Conservation (phyloP, 1,284 basidiomycete genomes). For the Heliocybe sulcata region DNA sequence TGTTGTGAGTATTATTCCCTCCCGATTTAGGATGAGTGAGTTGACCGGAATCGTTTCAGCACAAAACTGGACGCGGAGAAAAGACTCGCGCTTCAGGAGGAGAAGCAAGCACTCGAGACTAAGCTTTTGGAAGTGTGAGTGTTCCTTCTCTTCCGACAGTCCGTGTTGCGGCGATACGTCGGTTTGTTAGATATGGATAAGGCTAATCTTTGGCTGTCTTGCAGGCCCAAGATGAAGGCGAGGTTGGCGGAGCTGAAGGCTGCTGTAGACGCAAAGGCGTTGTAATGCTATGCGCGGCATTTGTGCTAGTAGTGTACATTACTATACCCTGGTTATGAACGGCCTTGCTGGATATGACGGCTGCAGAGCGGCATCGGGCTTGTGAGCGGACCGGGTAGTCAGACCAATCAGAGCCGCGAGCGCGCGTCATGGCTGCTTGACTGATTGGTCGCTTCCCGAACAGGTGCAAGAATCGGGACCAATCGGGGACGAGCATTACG, state of each 20-base stretch:
- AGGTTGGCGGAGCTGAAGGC: constrained; percentile 66
- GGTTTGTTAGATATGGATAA: constrained; percentile 13
- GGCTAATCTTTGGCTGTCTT: not conserved
- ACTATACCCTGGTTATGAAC: too few species aligned
- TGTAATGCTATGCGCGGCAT: not conserved
- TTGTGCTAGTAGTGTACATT: not conserved
- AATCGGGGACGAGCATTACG: not conserved
- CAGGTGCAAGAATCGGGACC: not conserved
- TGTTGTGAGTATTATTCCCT: constrained; percentile 55
- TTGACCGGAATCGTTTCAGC: constrained; percentile 27
- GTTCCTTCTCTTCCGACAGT: constrained; percentile 7
- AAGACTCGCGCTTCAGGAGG: constrained; percentile 87
- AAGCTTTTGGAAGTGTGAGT: constrained; percentile 77
- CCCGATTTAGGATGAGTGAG: not conserved
- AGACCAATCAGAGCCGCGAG: not conserved
- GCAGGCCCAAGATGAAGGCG: constrained; percentile 74
- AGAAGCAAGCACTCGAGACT: constrained; percentile 81
- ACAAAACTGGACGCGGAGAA: constrained; percentile 90
- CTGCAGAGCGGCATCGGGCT: not conserved
- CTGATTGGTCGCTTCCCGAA: not conserved
- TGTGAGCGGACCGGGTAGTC: not conserved
- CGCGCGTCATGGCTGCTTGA: not conserved
- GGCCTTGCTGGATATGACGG: not conserved
- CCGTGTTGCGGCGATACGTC: constrained; percentile 9
- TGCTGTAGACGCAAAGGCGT: constrained; percentile 14